Conservation (phyloP, 2,329 filamentous ascomycete species). For the Alternaria arborescens region DNA sequence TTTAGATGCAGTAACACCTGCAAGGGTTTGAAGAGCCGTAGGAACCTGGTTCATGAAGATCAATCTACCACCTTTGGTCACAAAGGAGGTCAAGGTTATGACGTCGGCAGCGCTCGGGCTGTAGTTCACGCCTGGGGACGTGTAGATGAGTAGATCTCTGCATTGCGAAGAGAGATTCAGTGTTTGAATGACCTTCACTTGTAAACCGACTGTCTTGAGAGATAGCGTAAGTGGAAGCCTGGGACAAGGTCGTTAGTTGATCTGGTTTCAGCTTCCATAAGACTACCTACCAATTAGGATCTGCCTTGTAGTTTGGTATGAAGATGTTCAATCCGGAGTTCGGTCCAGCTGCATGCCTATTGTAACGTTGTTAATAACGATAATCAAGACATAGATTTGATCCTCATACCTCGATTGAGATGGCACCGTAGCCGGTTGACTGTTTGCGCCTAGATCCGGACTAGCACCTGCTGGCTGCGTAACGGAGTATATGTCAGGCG, state of each 20-base stretch:
- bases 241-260: background rate
- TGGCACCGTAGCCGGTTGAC: slow-evolving; percentile 8
- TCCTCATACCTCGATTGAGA: slow-evolving; percentile 12
- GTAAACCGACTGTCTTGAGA: slow-evolving; percentile 14
- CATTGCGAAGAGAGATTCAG: slow-evolving; percentile 12
- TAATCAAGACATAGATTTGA: background rate
- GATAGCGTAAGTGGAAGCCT: slow-evolving; percentile 12
- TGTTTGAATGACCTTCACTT: slow-evolving; percentile 13
- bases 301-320: slow-evolving; percentile 8
- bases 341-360: slow-evolving; percentile 11
- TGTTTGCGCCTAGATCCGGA: slow-evolving; percentile 1
- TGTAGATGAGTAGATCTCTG: slow-evolving; percentile 12
- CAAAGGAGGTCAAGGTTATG: slow-evolving; percentile 8
- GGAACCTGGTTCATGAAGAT: slow-evolving; percentile 19
- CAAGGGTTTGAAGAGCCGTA: slow-evolving; percentile 9
- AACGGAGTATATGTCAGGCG: slow-evolving; percentile 15
- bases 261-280: background rate
- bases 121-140: slow-evolving; percentile 12
- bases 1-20: slow-evolving; percentile 11
- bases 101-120: slow-evolving; percentile 12
- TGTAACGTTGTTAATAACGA: background rate
- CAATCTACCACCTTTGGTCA: slow-evolving; percentile 10
- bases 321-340: slow-evolving; percentile 13
- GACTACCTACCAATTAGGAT: slow-evolving; percentile 11
- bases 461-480: slow-evolving; percentile 5